A percentile compares a stretch with the other conserved stretches of the same genome.
phyloP scores from a whole-genome alignment of 352 stramenopile genomes.

The Elongisporangium senticosum region DNA sequence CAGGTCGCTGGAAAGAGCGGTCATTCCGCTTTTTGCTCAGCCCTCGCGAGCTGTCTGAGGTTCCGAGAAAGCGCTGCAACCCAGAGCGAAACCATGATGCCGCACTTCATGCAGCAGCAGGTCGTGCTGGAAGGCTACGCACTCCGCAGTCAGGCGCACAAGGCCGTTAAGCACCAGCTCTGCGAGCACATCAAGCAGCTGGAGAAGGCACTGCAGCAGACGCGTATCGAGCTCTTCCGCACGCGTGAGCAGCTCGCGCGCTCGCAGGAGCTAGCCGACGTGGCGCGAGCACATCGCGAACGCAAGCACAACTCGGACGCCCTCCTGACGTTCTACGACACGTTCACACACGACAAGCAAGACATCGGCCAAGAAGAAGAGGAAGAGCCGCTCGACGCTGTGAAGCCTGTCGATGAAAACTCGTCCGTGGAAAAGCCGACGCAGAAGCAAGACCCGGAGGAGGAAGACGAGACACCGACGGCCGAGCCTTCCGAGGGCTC shows the following conservation, averaged over 20 bases:
- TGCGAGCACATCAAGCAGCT: conserved; percentile 9
- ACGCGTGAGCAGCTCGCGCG: conserved; percentile 7
- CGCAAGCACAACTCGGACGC: neutral
- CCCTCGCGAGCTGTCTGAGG: neutral
- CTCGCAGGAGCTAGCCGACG: conserved; percentile 6
- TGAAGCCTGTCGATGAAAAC: neutral
- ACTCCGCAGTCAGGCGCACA: neutral
- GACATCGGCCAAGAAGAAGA: neutral
- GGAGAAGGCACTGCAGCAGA: conserved; percentile 1
- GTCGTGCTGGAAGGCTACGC: neutral
- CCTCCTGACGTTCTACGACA: neutral
- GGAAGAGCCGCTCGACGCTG: neutral
- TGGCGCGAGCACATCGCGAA: conserved; percentile 2
- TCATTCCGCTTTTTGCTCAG: neutral
- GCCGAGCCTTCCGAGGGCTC: neutral
- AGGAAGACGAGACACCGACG: neutral
- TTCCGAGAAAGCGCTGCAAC: neutral
- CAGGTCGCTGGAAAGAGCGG: neutral
- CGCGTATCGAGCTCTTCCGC: conserved; percentile 5
- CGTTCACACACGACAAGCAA: neutral
- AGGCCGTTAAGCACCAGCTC: neutral
- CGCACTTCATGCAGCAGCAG: neutral
- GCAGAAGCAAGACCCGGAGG: neutral
- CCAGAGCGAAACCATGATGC: neutral
- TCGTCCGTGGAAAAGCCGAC: neutral